Percentiles rank a stretch among this genome's conserved stretches.
Conservation (phyloP, 441 rosid species). For the Aquilaria agallochum region DNA sequence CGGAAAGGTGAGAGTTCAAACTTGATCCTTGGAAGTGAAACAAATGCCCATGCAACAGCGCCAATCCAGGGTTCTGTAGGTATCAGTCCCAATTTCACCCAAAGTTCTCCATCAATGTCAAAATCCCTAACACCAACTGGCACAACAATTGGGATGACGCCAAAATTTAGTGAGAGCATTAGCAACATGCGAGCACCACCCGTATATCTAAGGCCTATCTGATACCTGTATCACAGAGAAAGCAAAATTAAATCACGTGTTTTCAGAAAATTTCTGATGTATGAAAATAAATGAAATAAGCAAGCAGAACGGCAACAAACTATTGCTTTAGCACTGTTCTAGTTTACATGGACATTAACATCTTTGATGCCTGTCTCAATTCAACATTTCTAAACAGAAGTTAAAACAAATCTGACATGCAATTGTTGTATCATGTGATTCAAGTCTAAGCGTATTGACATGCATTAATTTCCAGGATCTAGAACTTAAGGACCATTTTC, state of each 20-base stretch:
- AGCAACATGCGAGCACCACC: conserved; percentile 94
- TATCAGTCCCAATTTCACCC: conserved; percentile 91
- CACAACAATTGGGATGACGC: conserved; percentile 71
- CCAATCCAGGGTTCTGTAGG: conserved; percentile 93
- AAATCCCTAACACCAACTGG: conserved; percentile 93
- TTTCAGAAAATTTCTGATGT: conserved; percentile 1
- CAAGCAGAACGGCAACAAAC: background rate
- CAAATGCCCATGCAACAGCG: conserved; percentile 94
- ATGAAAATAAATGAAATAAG: background rate
- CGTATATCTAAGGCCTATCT: conserved; percentile 90
- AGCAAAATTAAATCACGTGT: conserved; percentile 10
- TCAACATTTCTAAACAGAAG: no score
- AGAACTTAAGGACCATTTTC: no score
- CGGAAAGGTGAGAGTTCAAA: conserved; percentile 92
- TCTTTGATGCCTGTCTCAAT: background rate
- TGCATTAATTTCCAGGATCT: no score
- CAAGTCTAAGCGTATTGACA: no score
- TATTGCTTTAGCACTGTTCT: background rate
- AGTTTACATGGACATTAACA: background rate
- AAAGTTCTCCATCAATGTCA: conserved; percentile 96
- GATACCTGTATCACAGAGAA: conserved; percentile 54
- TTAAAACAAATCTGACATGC: no score
- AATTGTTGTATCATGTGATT: no score
- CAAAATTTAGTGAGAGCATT: conserved; percentile 78
- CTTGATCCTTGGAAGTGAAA: conserved; percentile 92